Base-by-base conservation (phyloP, 1,284 basidiomycete species). In the Grifola frondosa region DNA sequence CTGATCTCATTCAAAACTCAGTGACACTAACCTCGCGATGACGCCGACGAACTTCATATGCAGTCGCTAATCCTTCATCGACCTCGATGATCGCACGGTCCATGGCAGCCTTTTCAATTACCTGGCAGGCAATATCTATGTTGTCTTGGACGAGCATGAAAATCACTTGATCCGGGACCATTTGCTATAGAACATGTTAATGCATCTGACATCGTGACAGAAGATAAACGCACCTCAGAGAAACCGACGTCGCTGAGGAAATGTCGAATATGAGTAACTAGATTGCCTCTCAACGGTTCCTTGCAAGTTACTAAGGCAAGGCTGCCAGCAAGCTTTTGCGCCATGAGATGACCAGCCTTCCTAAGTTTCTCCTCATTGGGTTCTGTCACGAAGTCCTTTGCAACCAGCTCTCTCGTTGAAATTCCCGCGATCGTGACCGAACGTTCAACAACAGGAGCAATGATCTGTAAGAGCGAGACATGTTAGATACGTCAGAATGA, bases 371-470 rank as follows among this genome's bases (percentile, higher is more conserved):
- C 82, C 60, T 98, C 94, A 61, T 91, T 93, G 15, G 85, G 75
- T 56, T 99, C 97, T 51, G 92, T 94, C 3, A 91, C 94, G 58
- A 97, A 99, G 67, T 99, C 97, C 69, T 99, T 99, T 46, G 87
- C 81, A 22, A 97, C 91, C 8, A 99, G 76, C 65, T 99, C 97
- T 30, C 94, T 80, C 13, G 96, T 97, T 16, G 97, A 99, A 55
- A 99, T 97, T 23, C 94, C 92, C 7, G 97, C 97, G 56, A 99
- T 99, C 2, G 97, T 99, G 31, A 98, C 97, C n/a, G 94, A 97
- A 46, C 97, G 83, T 64, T 99, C 97, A 15, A 99, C 96, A 36
- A 99, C 96, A 4, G 97, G 97, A 13, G 95, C 75, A 54, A 99
- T 96, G 54, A 99, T 98, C 83, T 90, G 55, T 3, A 40, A 9